Evolutionary conservation across 495 filamentous ascomycete species (phyloP), one percentile per base, ranked within the genome.

Genomic region (Choiromyces venosus): DNA sequence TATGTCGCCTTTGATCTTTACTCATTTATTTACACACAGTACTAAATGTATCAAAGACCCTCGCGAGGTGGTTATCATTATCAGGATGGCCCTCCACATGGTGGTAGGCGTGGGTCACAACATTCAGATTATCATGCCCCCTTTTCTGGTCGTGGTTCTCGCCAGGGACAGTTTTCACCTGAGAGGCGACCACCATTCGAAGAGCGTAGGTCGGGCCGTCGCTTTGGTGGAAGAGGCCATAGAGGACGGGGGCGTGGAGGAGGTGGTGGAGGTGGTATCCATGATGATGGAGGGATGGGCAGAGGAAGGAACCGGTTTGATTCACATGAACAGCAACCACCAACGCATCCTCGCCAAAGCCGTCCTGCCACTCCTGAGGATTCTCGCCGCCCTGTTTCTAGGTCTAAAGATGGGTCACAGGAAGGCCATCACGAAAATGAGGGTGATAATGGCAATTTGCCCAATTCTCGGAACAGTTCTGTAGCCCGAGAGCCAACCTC

Each of bases 191-290:
- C 29, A 29, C 33, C 52, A 7, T 61, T 61, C 10, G 52, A 61
- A 61, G 52, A 61, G 25, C 52, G 52, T 33, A 61, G 52, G 52
- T 29, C 52, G 25, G 52, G 52, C 25, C 52, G 52, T 61, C 52
- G 52, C 25, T 61, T 61, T 29, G 52, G 52, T 16, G 52, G 52
- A 7, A 61, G 72, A 44, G 40, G 69, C 33, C 76, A 76, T 68
- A 71, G 79, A 36, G 78, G 78, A 9, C 78, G 79, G 66, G 79
- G 74, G 1, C 74, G 78, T 37, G 69, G 78, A 29, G 78, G 78
- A 61, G 76, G 78, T 33, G 74, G 79, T 35, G 72, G 71, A 12
- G 67, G 67, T 29, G 67, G 67, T 14, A 37, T 69, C n/a, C 70
- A 77, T 67, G 66, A 67, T 36, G 75, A 77, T 65, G 66, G 42